A percentile compares a stretch with the other conserved stretches of the same genome.
Conservation (phyloP, 2,329 filamentous ascomycete genomes). For the Trichoderma atroviride region DNA sequence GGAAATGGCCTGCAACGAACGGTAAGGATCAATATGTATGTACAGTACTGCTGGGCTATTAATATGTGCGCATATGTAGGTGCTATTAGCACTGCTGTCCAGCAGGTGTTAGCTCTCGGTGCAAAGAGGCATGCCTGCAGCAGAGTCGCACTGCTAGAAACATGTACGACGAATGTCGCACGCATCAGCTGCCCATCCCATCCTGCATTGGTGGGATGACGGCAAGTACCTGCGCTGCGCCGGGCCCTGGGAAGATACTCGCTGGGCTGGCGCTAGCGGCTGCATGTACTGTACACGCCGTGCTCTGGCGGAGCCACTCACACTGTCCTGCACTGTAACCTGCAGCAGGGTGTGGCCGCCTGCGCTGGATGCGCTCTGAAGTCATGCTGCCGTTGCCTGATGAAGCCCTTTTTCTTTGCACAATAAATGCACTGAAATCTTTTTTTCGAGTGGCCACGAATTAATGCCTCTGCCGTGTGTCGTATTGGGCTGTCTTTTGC, state of each 20-base stretch:
- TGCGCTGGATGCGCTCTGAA: background rate
- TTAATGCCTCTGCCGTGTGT: constrained; percentile 1
- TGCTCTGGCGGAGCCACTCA: background rate
- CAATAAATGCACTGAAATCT: background rate
- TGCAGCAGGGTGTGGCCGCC: constrained; percentile 19
- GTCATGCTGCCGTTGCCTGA: constrained; percentile 9
- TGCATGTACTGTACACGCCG: background rate
- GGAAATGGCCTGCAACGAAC: background rate
- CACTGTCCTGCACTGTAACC: constrained; percentile 27
- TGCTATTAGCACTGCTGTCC: background rate
- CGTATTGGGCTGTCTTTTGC: background rate
- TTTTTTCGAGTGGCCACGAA: background rate
- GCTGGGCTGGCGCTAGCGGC: background rate
- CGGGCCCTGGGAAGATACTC: background rate
- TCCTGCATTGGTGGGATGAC: constrained; percentile 6
- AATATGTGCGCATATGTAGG: constrained; percentile 3
- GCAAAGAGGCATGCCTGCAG: background rate
- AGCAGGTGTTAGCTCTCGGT: background rate
- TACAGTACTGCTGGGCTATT: background rate
- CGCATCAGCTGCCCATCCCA: constrained; percentile 23
- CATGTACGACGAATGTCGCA: constrained; percentile 16
- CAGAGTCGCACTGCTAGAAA: background rate
- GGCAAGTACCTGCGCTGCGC: constrained; percentile 7
- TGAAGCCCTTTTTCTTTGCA: background rate
- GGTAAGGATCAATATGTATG: background rate